Evolutionary conservation across 1,284 basidiomycete species (phyloP).

Genomic region (Spongispora temasekensis): DNA sequence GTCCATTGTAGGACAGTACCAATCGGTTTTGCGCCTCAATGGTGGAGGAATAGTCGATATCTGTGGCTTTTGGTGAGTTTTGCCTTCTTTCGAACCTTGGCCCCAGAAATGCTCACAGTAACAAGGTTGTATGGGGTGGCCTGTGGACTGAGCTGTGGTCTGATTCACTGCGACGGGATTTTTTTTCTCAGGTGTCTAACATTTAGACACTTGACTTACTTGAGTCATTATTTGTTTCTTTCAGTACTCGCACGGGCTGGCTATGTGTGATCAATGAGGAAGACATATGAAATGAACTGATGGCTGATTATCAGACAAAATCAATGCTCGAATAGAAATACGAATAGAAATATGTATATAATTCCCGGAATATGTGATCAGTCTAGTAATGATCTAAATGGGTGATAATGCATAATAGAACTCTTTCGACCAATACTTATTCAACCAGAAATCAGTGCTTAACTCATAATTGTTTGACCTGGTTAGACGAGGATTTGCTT

Average conservation of each 20-base stretch:
- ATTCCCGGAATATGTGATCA: not conserved
- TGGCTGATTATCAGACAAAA: not conserved
- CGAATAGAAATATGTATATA: not conserved
- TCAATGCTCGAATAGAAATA: not conserved
- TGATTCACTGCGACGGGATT: not conserved
- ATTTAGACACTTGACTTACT: not conserved
- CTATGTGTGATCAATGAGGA: not conserved
- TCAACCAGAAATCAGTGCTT: conserved; percentile 4
- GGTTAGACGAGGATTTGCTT: not conserved
- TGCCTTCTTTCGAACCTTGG: not conserved
- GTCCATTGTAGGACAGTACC: not conserved
- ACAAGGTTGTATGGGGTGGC: not conserved
- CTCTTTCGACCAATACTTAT: conserved; percentile 2
- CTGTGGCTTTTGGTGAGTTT: not conserved
- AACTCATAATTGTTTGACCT: not conserved
- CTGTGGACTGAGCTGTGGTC: not conserved
- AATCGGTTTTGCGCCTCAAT: not conserved
- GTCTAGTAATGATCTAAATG: not conserved
- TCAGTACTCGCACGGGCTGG: not conserved
- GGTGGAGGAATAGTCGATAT: not conserved
- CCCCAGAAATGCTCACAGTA: not conserved
- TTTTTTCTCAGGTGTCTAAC: not conserved
- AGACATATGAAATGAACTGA: not conserved
- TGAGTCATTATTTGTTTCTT: not conserved
- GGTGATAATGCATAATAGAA: not conserved